Evolutionary conservation across 345 rosid genomes (phyloP).

Genomic region (Aurinia saxatilis): DNA sequence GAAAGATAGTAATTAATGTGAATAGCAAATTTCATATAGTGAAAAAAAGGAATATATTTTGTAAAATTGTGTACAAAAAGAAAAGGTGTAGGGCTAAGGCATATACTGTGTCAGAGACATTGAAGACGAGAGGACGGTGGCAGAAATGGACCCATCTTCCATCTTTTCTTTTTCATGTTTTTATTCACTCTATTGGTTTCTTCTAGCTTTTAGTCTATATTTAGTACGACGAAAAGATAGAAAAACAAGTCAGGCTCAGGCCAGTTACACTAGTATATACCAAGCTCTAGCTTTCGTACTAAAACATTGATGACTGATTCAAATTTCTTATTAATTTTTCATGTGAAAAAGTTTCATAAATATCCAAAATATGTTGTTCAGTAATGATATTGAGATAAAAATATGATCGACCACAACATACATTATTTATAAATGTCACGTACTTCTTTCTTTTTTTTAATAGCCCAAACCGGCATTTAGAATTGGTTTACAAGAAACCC

Average conservation of each 20-base stretch:
- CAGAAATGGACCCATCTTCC: conserved; percentile 28
- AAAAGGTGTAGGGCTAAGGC: conserved; percentile 18
- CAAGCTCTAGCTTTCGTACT: conserved; percentile 20
- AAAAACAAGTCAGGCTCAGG: conserved; percentile 2
- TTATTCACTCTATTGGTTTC: background rate
- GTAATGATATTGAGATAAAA: background rate
- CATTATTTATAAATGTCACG: background rate
- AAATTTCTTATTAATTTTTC: background rate
- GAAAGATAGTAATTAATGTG: conserved; percentile 22
- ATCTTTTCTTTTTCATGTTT: background rate
- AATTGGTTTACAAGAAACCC: no score
- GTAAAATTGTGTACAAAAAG: conserved; percentile 4
- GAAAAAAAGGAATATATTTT: background rate
- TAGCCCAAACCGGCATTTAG: no score
- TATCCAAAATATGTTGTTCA: background rate
- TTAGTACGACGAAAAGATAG: conserved; percentile 13
- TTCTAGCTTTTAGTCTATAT: conserved; percentile 9
- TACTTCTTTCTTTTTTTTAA: background rate
- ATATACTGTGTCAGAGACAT: conserved; percentile 26
- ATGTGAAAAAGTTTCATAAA: background rate
- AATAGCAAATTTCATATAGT: background rate
- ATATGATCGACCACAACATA: background rate
- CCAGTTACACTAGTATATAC: background rate
- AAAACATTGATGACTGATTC: conserved; percentile 1
- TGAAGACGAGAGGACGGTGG: conserved; percentile 30